phyloP scores from a whole-genome alignment of 495 filamentous ascomycete species.

The Trypethelium eluteriae region DNA sequence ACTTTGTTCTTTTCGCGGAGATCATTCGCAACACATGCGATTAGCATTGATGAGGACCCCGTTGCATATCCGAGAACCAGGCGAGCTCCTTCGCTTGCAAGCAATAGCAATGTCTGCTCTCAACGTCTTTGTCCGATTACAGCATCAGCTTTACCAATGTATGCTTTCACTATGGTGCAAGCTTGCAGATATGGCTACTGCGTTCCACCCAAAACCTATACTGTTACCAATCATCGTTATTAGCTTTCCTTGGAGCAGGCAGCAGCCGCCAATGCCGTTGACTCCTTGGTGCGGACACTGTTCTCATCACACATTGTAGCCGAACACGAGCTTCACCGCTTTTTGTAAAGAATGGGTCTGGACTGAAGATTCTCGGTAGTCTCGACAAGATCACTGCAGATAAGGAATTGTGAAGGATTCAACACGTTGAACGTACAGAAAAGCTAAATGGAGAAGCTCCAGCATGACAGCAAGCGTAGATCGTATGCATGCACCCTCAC shows the following conservation, averaged over 20 bases:
- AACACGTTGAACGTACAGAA: too few species aligned
- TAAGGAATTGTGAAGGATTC: too few species aligned
- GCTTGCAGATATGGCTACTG: neutral
- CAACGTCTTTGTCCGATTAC: constrained; percentile 55
- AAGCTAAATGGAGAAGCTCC: too few species aligned
- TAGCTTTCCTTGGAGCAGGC: neutral
- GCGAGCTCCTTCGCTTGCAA: constrained; percentile 41
- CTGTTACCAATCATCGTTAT: neutral
- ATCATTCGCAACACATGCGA: constrained; percentile 34
- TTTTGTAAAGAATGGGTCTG: too few species aligned
- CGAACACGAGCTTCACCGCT: neutral
- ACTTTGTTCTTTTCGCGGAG: constrained; percentile 35
- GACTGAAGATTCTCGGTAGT: too few species aligned
- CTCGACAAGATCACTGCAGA: too few species aligned
- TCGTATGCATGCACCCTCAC: too few species aligned
- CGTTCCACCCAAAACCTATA: neutral
- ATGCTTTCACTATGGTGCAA: neutral
- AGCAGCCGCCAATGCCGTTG: neutral
- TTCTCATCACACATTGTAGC: neutral
- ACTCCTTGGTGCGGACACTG: neutral
- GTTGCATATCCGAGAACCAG: constrained; percentile 39
- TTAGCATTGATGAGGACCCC: constrained; percentile 34
- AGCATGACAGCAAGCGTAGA: too few species aligned
- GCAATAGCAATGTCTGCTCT: constrained; percentile 64
- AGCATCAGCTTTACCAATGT: neutral